Conservation (phyloP, 1,284 basidiomycete species). For the Boletus nobilissimus region DNA sequence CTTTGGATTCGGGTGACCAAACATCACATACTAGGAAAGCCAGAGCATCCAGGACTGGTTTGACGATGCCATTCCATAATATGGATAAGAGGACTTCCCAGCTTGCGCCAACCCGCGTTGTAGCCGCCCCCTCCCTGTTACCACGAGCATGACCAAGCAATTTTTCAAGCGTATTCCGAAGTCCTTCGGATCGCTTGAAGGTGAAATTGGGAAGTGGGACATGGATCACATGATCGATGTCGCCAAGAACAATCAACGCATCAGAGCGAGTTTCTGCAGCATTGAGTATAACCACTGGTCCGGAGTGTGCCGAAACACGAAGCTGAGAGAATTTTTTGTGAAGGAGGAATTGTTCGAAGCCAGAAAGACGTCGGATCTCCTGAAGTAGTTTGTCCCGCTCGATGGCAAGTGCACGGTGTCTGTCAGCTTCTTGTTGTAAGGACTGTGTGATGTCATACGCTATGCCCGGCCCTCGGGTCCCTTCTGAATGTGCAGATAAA, state of each 20-base stretch:
- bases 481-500: background rate
- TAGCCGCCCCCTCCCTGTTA: background rate
- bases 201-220: background rate
- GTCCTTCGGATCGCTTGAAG: background rate
- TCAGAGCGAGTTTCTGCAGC: background rate
- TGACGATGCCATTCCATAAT: constrained; percentile 2
- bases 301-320: background rate
- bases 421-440: background rate
- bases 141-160: background rate
- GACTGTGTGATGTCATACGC: background rate
- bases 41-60: constrained; percentile 20
- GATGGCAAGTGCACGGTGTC: background rate
- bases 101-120: background rate
- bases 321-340: background rate
- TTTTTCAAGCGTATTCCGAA: background rate
- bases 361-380: background rate
- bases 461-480: background rate
- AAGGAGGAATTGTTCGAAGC: background rate
- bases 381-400: background rate
- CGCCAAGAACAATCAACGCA: background rate
- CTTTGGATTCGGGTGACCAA: background rate
- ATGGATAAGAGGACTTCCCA: constrained; percentile 6
- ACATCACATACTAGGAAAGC: background rate
- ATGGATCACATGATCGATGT: background rate
- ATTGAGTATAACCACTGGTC: background rate